Evolutionary conservation across 495 filamentous ascomycete species (phyloP).

Genomic region (Rhypophila decipiens): DNA sequence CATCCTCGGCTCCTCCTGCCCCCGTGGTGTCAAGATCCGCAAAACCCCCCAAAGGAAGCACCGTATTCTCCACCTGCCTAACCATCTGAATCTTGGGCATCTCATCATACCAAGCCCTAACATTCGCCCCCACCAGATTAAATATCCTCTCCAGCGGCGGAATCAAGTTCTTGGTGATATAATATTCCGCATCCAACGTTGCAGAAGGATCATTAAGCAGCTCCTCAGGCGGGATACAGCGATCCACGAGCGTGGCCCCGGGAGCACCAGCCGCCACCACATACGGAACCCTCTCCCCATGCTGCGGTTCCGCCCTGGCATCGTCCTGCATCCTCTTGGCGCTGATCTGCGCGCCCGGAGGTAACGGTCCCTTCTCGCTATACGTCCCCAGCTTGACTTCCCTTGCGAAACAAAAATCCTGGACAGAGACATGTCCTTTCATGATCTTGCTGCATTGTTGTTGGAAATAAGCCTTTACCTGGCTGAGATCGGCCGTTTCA

Average conservation of each 20-base stretch:
- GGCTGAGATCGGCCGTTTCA: conserved; percentile 77
- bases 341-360: conserved; percentile 82
- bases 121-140: conserved; percentile 91
- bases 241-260: conserved; percentile 78
- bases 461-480: conserved; percentile 90
- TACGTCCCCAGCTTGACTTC: conserved; percentile 91
- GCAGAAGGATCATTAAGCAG: conserved; percentile 68
- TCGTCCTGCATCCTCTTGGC: conserved; percentile 81
- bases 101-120: conserved; percentile 88
- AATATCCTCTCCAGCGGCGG: conserved; percentile 95
- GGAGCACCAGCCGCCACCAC: conserved; percentile 86
- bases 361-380: conserved; percentile 64
- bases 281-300: conserved; percentile 91
- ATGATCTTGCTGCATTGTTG: conserved; percentile 89
- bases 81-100: conserved; percentile 87
- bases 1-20: not conserved
- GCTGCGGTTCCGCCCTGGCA: conserved; percentile 82
- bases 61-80: conserved; percentile 49
- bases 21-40: not conserved
- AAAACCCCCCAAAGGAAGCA: not conserved
- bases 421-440: conserved; percentile 77
- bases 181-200: conserved; percentile 94
- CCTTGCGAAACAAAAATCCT: conserved; percentile 91
- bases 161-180: conserved; percentile 91
- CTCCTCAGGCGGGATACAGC: conserved; percentile 80